A percentile compares a stretch with the other conserved stretches of the same genome.
These are phyloP conservation scores for Juglanconis oblonga DNA, from an alignment of 2,329 filamentous ascomycete genomes.

Conservation along the genomic window DNA sequence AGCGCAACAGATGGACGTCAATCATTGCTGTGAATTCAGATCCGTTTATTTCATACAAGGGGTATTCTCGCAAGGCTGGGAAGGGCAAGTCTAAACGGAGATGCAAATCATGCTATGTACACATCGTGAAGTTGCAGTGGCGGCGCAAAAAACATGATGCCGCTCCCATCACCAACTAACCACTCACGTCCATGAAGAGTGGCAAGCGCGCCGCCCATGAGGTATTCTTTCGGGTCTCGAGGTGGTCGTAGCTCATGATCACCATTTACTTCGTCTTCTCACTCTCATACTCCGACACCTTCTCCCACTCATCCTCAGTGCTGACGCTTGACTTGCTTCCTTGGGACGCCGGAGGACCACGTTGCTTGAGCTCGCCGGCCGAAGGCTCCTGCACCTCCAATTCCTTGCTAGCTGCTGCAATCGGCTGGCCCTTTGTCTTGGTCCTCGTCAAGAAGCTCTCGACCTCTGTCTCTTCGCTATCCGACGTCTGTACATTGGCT, in stretches of 20 bases:
- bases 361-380: slow-evolving; percentile 48
- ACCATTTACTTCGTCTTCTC: slow-evolving; percentile 50
- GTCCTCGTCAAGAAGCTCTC: slow-evolving; percentile 30
- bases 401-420: slow-evolving; percentile 36
- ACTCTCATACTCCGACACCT: slow-evolving; percentile 73
- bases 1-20: too few relatives aligned
- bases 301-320: slow-evolving; percentile 98
- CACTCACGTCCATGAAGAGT: neutral
- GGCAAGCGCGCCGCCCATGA: neutral
- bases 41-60: neutral
- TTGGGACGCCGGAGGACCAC: slow-evolving; percentile 31
- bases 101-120: slow-evolving; percentile 4
- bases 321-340: slow-evolving; percentile 59
- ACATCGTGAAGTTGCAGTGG: neutral
- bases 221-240: neutral
- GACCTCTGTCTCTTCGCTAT: slow-evolving; percentile 52
- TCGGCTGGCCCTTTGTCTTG: slow-evolving; percentile 18
- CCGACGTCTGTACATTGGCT: slow-evolving; percentile 32
- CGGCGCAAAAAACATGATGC: neutral
- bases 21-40: neutral
- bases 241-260: neutral
- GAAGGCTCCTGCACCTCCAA: slow-evolving; percentile 39
- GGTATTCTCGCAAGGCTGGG: neutral
- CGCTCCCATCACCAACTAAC: neutral
- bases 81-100: neutral